Evolutionary conservation across 495 filamentous ascomycete genomes (phyloP), one percentile per base, ranked within the genome.

Genomic region (Hypoxylon fuscum): DNA sequence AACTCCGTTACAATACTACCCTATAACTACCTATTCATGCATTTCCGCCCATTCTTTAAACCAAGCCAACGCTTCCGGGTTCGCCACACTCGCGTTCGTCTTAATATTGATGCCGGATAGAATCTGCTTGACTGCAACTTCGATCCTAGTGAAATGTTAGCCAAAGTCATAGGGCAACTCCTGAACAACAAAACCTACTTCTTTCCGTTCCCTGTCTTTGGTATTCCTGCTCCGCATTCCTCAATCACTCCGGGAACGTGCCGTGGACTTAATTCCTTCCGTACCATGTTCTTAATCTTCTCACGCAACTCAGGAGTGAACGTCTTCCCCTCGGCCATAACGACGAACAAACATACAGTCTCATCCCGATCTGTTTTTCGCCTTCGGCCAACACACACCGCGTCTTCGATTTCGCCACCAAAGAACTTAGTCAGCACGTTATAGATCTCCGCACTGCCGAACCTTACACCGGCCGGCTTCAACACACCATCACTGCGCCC

Each of bases 51-150:
- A 97, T 50, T 79, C 73, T 52, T 84, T 82, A 74, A 94, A 97
- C 89, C 90, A 96, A 40, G 88, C 89, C 64, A 97, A 78, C 68
- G 91, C 93, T 61, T 85, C 87, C 1, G 87, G 85, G 72, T 97
- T 96, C 2, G 90, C 90, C 35, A 96, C 92, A 59, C 89, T 93
- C 0, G 93, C 90, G 27, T 88, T 89, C 9, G 91, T 92, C 77
- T 90, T 93, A 51, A 96, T 88, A 48, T 90, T 86, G 68, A 90
- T 81, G 6, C 93, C 93, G 29, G 88, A 93, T n/a, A 97, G 72
- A 35, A 97, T 96, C 78, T 96, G 92, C 77, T 96, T 96, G 21
- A 96, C 92, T 2, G 91, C 90, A 29, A 93, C 90, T 70, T 97
- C 93, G 34, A 97, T 91, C 78, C 83, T 85, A 43, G 34, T 15